These are phyloP conservation scores for Drechslera avenae DNA, from an alignment of 2,329 filamentous ascomycete species.

Conservation along the genomic window DNA sequence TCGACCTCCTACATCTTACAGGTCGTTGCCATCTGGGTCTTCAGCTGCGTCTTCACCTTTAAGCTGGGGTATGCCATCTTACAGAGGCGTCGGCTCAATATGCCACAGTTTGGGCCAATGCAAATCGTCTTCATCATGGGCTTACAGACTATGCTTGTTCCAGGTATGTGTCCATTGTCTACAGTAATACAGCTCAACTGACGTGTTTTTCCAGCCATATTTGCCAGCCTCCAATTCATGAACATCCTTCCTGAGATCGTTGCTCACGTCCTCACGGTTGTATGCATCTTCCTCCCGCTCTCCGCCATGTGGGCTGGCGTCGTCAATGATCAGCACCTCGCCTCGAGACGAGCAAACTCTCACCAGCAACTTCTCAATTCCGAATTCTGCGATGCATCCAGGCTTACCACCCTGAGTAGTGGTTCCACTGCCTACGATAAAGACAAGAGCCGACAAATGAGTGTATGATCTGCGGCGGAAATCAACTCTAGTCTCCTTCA, in stretches of 20 bases:
- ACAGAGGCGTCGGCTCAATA: conserved; percentile 61
- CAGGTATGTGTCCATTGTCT: conserved; percentile 52
- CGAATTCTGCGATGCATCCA: conserved; percentile 25
- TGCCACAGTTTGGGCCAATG: conserved; percentile 67
- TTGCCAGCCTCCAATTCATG: conserved; percentile 63
- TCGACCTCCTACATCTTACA: conserved; percentile 56
- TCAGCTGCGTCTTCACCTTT: conserved; percentile 64
- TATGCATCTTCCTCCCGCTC: conserved; percentile 67
- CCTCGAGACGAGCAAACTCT: conserved; percentile 26
- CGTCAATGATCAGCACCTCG: conserved; percentile 29
- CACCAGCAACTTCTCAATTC: conserved; percentile 36
- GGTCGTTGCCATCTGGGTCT: conserved; percentile 64
- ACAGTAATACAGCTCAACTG: conserved; percentile 14
- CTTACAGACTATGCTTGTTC: conserved; percentile 68
- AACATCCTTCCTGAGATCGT: conserved; percentile 58
- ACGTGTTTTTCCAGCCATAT: conserved; percentile 57
- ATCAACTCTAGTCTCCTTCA: no score
- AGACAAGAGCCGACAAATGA: conserved; percentile 29
- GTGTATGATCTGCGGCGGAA: conserved; percentile 16
- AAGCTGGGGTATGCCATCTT: conserved; percentile 66
- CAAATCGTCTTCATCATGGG: conserved; percentile 71
- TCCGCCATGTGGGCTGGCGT: conserved; percentile 68
- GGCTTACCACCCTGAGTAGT: conserved; percentile 8
- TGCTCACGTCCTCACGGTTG: conserved; percentile 61
- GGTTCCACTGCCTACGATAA: conserved; percentile 24